These are phyloP conservation scores for Aspergillus quadrilineatus DNA, from an alignment of 2,329 filamentous ascomycete genomes.

Conservation along the genomic window DNA sequence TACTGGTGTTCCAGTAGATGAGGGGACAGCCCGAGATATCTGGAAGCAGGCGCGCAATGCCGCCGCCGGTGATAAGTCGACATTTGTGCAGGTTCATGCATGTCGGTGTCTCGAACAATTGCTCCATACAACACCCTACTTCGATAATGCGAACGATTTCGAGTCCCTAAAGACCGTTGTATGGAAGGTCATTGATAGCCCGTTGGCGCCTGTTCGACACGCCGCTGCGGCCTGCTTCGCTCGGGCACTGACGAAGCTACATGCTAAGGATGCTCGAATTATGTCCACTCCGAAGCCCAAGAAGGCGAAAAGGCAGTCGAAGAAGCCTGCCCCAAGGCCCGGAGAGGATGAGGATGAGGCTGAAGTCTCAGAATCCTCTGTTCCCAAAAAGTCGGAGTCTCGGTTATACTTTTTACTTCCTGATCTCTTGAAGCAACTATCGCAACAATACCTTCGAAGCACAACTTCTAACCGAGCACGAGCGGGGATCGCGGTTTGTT, in stretches of 20 bases:
- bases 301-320: constrained; percentile 72
- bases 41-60: constrained; percentile 87
- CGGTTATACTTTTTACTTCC: constrained; percentile 70
- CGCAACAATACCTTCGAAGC: constrained; percentile 73
- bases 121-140: constrained; percentile 71
- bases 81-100: constrained; percentile 73
- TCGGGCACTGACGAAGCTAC: constrained; percentile 76
- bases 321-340: constrained; percentile 56
- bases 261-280: constrained; percentile 60
- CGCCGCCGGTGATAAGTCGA: constrained; percentile 76
- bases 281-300: constrained; percentile 59
- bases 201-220: constrained; percentile 72
- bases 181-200: constrained; percentile 83
- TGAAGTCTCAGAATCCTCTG: constrained; percentile 70
- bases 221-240: constrained; percentile 84
- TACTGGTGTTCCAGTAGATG: constrained; percentile 75
- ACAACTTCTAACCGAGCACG: constrained; percentile 78
- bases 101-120: constrained; percentile 77
- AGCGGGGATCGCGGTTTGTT: constrained; percentile 82
- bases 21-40: constrained; percentile 78
- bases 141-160: constrained; percentile 85
- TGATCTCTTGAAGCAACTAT: constrained; percentile 77
- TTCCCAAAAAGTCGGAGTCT: constrained; percentile 68
- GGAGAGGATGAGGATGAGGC: constrained; percentile 74
- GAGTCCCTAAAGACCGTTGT: constrained; percentile 79